A percentile compares a stretch with the other conserved stretches of the same genome.
phyloP scores from a whole-genome alignment of 495 filamentous ascomycete genomes.

The Evernia prunastri region DNA sequence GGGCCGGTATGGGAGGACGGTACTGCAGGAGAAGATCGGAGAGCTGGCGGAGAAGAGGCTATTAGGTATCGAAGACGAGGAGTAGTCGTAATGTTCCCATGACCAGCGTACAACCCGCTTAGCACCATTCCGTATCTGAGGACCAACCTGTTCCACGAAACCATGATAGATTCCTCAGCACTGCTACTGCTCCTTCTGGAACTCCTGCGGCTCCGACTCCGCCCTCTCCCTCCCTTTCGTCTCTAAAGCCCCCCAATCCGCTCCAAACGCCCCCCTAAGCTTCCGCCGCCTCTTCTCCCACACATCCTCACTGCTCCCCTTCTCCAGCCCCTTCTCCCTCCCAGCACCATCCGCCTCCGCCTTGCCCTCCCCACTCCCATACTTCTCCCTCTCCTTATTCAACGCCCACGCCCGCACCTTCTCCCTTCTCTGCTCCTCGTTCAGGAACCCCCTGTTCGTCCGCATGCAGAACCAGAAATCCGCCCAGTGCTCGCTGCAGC shows the following conservation, averaged over 20 bases:
- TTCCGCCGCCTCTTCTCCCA: slow-evolving; percentile 63
- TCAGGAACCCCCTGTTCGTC: slow-evolving; percentile 45
- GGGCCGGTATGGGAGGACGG: slow-evolving; percentile 63
- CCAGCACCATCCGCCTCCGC: slow-evolving; percentile 56
- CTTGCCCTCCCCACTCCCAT: slow-evolving; percentile 56
- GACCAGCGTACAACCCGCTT: neutral
- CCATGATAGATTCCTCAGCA: neutral
- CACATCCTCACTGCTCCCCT: slow-evolving; percentile 83
- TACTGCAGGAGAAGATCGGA: slow-evolving; percentile 80
- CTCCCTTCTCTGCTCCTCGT: slow-evolving; percentile 44
- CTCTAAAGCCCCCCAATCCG: slow-evolving; percentile 38
- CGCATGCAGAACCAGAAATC: slow-evolving; percentile 97
- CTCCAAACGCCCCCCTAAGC: slow-evolving; percentile 47
- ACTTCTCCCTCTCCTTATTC: slow-evolving; percentile 61
- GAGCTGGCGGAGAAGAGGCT: slow-evolving; percentile 63
- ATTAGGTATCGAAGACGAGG: slow-evolving; percentile 38
- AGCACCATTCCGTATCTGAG: neutral
- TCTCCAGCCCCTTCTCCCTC: slow-evolving; percentile 58
- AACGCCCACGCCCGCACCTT: slow-evolving; percentile 65
- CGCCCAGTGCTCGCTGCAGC: slow-evolving; percentile 74
- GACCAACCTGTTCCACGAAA: no score
- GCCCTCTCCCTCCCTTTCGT: neutral
- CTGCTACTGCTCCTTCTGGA: neutral
- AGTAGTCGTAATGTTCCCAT: slow-evolving; percentile 4
- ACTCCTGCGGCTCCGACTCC: neutral